Evolutionary conservation across 495 filamentous ascomycete genomes (phyloP).

Genomic region (Pyronema domesticum): DNA sequence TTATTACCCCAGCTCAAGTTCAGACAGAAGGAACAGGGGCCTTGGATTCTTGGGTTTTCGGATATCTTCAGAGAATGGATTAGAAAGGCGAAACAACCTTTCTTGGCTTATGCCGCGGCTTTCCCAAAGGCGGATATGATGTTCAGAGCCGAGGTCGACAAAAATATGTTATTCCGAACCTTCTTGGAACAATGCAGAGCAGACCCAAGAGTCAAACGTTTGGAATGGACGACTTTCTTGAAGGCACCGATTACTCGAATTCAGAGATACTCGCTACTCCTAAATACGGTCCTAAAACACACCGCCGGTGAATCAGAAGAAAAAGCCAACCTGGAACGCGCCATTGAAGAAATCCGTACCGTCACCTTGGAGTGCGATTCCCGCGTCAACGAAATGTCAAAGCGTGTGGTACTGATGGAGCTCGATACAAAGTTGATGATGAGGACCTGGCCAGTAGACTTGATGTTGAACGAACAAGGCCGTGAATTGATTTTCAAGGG

Average conservation of each 20-base stretch:
- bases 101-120: slow-evolving; percentile 78
- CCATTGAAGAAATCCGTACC: slow-evolving; percentile 85
- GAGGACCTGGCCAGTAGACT: slow-evolving; percentile 73
- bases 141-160: slow-evolving; percentile 65
- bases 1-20: slow-evolving; percentile 94
- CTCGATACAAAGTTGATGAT: slow-evolving; percentile 66
- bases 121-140: slow-evolving; percentile 72
- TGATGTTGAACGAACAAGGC: slow-evolving; percentile 82
- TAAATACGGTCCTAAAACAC: slow-evolving; percentile 68
- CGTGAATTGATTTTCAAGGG: slow-evolving; percentile 76
- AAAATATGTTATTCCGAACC: slow-evolving; percentile 69
- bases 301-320: slow-evolving; percentile 75
- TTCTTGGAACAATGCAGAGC: slow-evolving; percentile 66
- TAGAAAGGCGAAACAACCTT: slow-evolving; percentile 70
- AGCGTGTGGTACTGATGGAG: slow-evolving; percentile 78
- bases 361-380: slow-evolving; percentile 87
- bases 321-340: slow-evolving; percentile 64
- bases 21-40: slow-evolving; percentile 89
- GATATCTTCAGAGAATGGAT: slow-evolving; percentile 99
- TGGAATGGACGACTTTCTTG: slow-evolving; percentile 87
- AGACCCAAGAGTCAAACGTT: slow-evolving; percentile 62
- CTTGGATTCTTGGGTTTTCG: slow-evolving; percentile 83
- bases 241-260: slow-evolving; percentile 86
- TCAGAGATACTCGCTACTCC: slow-evolving; percentile 72
- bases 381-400: slow-evolving; percentile 83